Percentiles rank a stretch among this genome's conserved stretches.
Evolutionary conservation across 2,329 filamentous ascomycete genomes (phyloP).

Genomic region (Fusarium cyanostomum): DNA sequence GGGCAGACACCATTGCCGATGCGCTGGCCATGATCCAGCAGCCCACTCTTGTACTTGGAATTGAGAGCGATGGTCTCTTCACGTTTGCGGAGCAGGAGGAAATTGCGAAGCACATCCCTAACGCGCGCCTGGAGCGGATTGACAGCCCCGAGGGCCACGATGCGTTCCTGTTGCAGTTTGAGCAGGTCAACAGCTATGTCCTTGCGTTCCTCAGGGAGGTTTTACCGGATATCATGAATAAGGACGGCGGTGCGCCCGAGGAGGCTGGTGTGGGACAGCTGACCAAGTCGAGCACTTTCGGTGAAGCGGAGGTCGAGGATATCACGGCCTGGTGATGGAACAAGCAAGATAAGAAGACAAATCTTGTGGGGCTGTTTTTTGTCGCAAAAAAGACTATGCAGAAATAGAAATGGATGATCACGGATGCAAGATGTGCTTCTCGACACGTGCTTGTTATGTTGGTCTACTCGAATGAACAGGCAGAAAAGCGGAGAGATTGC

Average conservation of each 20-base stretch:
- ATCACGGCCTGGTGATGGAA: constrained; percentile 85
- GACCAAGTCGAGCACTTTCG: constrained; percentile 90
- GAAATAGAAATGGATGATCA: neutral
- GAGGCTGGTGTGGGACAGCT: constrained; percentile 67
- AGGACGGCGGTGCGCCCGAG: constrained; percentile 60
- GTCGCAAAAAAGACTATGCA: constrained; percentile 6
- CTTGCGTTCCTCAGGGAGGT: constrained; percentile 83
- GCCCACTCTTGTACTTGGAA: constrained; percentile 89
- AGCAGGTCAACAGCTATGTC: constrained; percentile 92
- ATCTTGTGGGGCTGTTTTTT: neutral
- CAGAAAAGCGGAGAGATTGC: too few species aligned
- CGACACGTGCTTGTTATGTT: neutral
- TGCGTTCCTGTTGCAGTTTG: constrained; percentile 94
- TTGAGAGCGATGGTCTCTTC: constrained; percentile 95
- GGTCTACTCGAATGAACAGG: too few species aligned
- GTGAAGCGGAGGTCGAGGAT: constrained; percentile 94
- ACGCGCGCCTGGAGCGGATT: constrained; percentile 83
- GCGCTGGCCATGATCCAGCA: constrained; percentile 87
- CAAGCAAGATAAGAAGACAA: neutral
- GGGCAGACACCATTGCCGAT: constrained; percentile 72
- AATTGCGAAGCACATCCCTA: constrained; percentile 81
- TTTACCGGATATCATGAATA: constrained; percentile 87
- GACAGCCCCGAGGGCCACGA: constrained; percentile 96
- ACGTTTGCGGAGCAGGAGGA: constrained; percentile 97
- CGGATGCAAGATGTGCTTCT: neutral